Evolutionary conservation across 1,284 basidiomycete genomes (phyloP), one percentile per base, ranked within the genome.

Genomic region (Ceratobasidium sp.): DNA sequence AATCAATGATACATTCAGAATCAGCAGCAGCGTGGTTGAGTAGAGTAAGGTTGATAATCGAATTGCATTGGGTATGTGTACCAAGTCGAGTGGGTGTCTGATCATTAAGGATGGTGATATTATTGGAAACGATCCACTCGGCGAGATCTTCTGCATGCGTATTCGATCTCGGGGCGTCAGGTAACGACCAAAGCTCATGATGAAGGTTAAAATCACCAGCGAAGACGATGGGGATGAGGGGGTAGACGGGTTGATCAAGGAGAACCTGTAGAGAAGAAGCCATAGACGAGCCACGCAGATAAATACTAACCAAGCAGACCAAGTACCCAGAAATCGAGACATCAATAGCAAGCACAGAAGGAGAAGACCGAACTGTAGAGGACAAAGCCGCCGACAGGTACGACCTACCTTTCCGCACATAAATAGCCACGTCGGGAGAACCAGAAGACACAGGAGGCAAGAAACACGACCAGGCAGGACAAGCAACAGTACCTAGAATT

Each of bases 131-230:
- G 32, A 64, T 52, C 69, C 69, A 70, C 8, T 35, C 47, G 6
- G 69, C 69, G 5, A 70, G 58, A 6, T 53, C 50, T 13, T 29
- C 31, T 2, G 69, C 58, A 20, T 22, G 10, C 56, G 12, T 10
- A 34, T 38, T 15, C 8, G 17, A 15, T 40, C 45, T 3, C 6
- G n/a, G 49, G 0, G 50, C 47, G 10, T 38, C 40, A 7, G 25
- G 29, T 2, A 35, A 13, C 15, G 57, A 15, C 69, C 69, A 70
- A 13, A 49, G 42, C 34, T 57, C 52, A 22, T 70, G 69, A 29
- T 70, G 69, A 2, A 60, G 45, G 49, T 70, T 70, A n/a, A n/a
- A n/a, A n/a, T n/a, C n/a, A n/a, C n/a, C n/a, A n/a, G n/a, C n/a
- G n/a, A n/a, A n/a, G n/a, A 60, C 29, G 20, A 20, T 31, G 35